phyloP scores from a whole-genome alignment of 192 early-diverging fungal genomes.

The Backusella sp. region DNA sequence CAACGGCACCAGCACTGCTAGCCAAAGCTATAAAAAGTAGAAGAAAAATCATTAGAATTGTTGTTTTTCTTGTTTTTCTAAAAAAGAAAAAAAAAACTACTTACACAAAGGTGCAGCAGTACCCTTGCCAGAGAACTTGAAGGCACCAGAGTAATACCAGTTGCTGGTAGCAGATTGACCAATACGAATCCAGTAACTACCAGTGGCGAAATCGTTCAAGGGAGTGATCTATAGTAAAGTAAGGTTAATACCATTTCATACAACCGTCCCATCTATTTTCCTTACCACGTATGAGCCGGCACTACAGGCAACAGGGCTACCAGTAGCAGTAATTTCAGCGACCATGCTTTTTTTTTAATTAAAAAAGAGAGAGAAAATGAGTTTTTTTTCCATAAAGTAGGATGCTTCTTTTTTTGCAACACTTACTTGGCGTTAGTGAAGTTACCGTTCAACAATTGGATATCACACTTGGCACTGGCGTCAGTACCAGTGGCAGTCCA shows the following conservation, averaged over 20 bases:
- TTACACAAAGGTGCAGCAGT: constrained; percentile 25
- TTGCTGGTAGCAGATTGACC: constrained; percentile 18
- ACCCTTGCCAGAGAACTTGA: constrained; percentile 32
- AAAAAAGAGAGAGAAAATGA: neutral
- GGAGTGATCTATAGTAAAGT: constrained; percentile 9
- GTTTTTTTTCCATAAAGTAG: neutral
- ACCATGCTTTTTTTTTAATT: constrained; percentile 17
- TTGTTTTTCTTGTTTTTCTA: too few relatives aligned
- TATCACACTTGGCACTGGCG: constrained; percentile 20
- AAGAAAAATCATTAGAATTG: too few relatives aligned
- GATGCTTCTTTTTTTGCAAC: too few relatives aligned
- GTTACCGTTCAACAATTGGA: constrained; percentile 32
- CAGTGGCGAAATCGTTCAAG: constrained; percentile 27
- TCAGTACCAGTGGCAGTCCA: constrained; percentile 27
- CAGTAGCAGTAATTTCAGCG: constrained; percentile 24
- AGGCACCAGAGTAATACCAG: constrained; percentile 36
- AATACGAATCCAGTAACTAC: constrained; percentile 36
- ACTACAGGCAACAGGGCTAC: constrained; percentile 19
- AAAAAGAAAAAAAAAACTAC: neutral
- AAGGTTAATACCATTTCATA: neutral
- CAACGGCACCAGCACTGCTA: constrained; percentile 4
- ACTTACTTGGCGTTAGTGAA: constrained; percentile 30
- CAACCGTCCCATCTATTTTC: neutral
- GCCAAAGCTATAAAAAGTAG: neutral
- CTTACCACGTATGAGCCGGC: constrained; percentile 23